These are phyloP conservation scores for Fusarium albosuccineum DNA, from an alignment of 2,329 filamentous ascomycete species.

Conservation along the genomic window DNA sequence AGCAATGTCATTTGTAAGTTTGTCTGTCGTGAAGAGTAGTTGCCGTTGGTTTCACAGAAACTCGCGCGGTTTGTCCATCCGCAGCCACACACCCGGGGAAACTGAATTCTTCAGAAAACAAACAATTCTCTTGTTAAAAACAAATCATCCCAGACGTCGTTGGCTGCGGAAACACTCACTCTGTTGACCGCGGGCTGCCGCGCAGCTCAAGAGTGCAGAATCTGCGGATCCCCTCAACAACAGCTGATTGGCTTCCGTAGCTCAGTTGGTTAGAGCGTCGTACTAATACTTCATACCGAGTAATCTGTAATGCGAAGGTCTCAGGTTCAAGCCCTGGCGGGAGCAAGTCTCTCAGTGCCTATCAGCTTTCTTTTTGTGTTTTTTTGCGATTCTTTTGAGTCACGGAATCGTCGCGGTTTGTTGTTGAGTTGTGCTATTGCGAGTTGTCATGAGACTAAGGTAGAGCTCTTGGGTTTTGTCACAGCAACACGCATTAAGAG, in stretches of 20 bases:
- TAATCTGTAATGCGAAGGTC: conserved; percentile 18
- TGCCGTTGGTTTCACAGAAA: no score
- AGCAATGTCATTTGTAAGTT: no score
- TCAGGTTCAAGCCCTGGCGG: conserved; percentile 22
- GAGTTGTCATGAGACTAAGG: neutral
- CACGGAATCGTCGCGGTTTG: neutral
- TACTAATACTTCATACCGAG: conserved; percentile 21
- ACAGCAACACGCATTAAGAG: no score
- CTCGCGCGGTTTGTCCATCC: no score
- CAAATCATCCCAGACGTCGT: neutral
- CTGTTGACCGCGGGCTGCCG: no score
- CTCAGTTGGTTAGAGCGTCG: conserved; percentile 28
- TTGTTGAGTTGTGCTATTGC: neutral
- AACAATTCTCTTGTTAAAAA: no score
- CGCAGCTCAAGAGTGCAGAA: neutral
- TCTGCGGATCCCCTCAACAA: neutral
- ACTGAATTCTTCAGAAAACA: no score
- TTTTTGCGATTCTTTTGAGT: neutral
- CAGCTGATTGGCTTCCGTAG: conserved; percentile 22
- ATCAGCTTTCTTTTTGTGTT: conserved; percentile 10
- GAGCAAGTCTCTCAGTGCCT: conserved; percentile 17
- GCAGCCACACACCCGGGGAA: no score
- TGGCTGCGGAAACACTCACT: no score
- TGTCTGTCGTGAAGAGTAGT: no score
- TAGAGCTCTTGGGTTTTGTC: neutral